A percentile compares a stretch with the other conserved stretches of the same genome.
These are phyloP conservation scores for Calophaca sinica DNA, from an alignment of 306 rosid species.

Conservation along the genomic window DNA sequence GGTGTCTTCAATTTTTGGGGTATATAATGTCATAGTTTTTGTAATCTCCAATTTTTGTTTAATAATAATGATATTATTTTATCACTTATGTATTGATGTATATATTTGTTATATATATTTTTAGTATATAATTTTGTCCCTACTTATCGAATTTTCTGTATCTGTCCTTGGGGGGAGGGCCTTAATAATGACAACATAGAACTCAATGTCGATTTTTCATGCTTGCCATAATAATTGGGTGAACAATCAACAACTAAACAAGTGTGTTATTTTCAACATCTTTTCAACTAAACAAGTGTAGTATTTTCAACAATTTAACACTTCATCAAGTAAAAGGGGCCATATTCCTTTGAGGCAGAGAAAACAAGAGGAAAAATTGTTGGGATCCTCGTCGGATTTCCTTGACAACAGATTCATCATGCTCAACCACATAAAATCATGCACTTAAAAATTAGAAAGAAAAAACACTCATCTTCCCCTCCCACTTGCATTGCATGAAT, in stretches of 20 bases:
- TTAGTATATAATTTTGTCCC: too few species aligned
- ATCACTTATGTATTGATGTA: too few species aligned
- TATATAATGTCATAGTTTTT: too few species aligned
- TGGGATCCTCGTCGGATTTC: slow-evolving; percentile 36
- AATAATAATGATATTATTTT: too few species aligned
- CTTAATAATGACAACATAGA: neutral
- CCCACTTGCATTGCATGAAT: neutral
- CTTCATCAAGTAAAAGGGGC: slow-evolving; percentile 2
- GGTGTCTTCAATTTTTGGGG: too few species aligned
- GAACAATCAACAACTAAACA: too few species aligned
- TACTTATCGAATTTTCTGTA: too few species aligned
- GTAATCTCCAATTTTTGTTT: too few species aligned
- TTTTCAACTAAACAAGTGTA: neutral
- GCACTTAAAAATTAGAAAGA: slow-evolving; percentile 15
- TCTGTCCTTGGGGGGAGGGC: slow-evolving; percentile 11
- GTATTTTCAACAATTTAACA: neutral
- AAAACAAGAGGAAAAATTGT: slow-evolving; percentile 8
- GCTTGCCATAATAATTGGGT: neutral
- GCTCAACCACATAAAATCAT: neutral
- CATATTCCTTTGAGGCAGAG: neutral
- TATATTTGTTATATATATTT: too few species aligned
- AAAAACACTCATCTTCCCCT: neutral
- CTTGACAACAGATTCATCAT: neutral
- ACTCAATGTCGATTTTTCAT: neutral
- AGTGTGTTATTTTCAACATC: neutral